Evolutionary conservation across 768 basidiomycete species (phyloP), one percentile per base, ranked within the genome.

Genomic region (Trametes sanguinea): DNA sequence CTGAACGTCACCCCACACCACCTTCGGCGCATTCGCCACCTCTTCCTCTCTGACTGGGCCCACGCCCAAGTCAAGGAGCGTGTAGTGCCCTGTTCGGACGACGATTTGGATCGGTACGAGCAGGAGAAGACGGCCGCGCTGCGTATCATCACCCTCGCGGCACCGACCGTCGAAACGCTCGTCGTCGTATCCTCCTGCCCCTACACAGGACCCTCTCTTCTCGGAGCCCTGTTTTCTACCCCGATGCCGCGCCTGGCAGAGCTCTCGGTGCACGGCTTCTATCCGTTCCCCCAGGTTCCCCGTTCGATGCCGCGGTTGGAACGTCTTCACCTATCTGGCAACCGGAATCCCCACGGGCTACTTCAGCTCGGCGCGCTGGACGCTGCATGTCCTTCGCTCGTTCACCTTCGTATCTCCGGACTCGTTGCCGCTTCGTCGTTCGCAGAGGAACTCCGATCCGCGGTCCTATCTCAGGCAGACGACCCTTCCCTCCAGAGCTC

Each of bases 321-420:
- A 46, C 72, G 70, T 14, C 76, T 85, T 0, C 80, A 80, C 48
- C 77, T 84, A 2, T 69, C 76, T 16, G 83, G 83, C 6, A 82
- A 83, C 64, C 73, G 80, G 14, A 83, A 83, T 50, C 83, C 83
- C 0, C 74, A 77, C 48, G 83, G 83, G 0, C 66, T 84, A 0
- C 70, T 85, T 6, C 72, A 78, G 44, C 60, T 75, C 35, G 75
- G 74, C 44, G 71, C 67, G 0, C 73, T 84, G 6, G 74, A 74
- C 30, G 69, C 73, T 4, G 74, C 77, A 0, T 82, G 75, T 63
- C 82, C 82, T 0, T 51, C 57, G 0, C 67, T 84, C 7, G 73
- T 68, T 9, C 71, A 77, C 40, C 68, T 84, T 13, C 68, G 72
- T 22, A 66, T 84, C 17, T 78, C 78, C 1, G 82, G 81, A 7